Evolutionary conservation across 805 yeast species (phyloP).

Genomic region (Candida sithepensis): DNA sequence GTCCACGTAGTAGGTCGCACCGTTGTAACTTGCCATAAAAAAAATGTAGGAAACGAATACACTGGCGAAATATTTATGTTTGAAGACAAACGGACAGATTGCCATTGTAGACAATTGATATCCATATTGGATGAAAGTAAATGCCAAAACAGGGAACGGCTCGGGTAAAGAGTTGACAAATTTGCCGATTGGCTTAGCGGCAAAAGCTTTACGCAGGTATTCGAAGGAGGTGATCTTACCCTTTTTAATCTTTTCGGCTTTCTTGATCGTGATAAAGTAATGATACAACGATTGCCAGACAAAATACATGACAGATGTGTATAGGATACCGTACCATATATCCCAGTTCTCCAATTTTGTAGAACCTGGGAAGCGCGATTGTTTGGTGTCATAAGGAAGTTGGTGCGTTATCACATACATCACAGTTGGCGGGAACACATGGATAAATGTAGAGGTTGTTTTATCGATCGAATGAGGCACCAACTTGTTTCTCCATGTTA

Average conservation of each 20-base stretch:
- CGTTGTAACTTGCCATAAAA: constrained; percentile 78
- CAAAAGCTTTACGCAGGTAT: constrained; percentile 70
- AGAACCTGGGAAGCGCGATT: constrained; percentile 75
- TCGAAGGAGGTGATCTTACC: constrained; percentile 89
- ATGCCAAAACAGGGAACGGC: constrained; percentile 82
- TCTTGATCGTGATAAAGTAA: constrained; percentile 81
- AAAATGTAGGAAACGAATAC: constrained; percentile 71
- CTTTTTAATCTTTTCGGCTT: constrained; percentile 74
- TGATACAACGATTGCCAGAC: constrained; percentile 90
- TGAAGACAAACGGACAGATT: constrained; percentile 85
- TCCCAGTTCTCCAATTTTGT: constrained; percentile 67
- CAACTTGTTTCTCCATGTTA: constrained; percentile 92
- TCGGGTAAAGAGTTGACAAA: constrained; percentile 81
- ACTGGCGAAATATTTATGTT: constrained; percentile 62
- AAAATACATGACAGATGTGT: constrained; percentile 79
- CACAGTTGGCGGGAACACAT: constrained; percentile 83
- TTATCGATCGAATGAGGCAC: constrained; percentile 91
- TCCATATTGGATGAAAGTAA: constrained; percentile 79
- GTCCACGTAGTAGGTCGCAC: constrained; percentile 92
- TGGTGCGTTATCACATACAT: constrained; percentile 85
- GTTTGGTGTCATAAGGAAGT: constrained; percentile 46
- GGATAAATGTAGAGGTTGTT: constrained; percentile 87
- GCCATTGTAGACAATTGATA: constrained; percentile 87
- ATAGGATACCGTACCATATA: constrained; percentile 61
- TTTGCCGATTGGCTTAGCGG: constrained; percentile 61